These are phyloP conservation scores for Eutrema salsugineum DNA, from an alignment of 441 rosid genomes.

Conservation along the genomic window DNA sequence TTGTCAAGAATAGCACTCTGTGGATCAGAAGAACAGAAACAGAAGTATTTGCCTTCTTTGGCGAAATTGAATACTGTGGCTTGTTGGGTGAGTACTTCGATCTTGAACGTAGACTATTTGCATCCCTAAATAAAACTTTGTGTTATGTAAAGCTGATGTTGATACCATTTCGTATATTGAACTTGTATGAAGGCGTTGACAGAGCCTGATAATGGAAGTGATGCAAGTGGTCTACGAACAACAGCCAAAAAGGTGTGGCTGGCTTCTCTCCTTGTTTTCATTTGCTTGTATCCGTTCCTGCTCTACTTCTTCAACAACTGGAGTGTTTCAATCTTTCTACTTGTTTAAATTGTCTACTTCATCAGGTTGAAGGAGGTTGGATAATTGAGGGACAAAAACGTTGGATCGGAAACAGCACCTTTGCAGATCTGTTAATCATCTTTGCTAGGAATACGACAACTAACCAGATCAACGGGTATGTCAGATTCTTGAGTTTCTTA, in stretches of 20 bases:
- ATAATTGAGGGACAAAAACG: constrained; percentile 88
- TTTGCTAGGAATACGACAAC: constrained; percentile 80
- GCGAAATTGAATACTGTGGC: constrained; percentile 62
- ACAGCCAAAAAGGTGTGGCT: constrained; percentile 73
- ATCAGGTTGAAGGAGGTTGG: constrained; percentile 93
- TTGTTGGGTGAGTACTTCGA: constrained; percentile 74
- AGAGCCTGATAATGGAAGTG: constrained; percentile 93
- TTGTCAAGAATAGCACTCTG: constrained; percentile 63
- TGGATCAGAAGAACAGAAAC: constrained; percentile 92
- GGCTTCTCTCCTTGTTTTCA: constrained; percentile 11
- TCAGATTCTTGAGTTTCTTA: neutral
- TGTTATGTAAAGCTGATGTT: neutral
- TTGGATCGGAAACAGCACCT: constrained; percentile 97
- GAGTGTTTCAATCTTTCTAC: constrained; percentile 5
- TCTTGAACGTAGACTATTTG: neutral
- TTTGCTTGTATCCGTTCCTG: constrained; percentile 2
- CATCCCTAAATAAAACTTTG: neutral
- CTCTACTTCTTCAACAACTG: neutral
- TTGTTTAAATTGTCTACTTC: neutral
- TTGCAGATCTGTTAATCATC: constrained; percentile 79
- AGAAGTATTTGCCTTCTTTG: constrained; percentile 76
- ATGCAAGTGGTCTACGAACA: constrained; percentile 79
- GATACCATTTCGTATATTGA: constrained; percentile 9
- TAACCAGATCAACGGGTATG: constrained; percentile 90
- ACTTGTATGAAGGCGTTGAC: constrained; percentile 69